Evolutionary conservation across 495 filamentous ascomycete genomes (phyloP).

Genomic region (Penicillium subrubescens): DNA sequence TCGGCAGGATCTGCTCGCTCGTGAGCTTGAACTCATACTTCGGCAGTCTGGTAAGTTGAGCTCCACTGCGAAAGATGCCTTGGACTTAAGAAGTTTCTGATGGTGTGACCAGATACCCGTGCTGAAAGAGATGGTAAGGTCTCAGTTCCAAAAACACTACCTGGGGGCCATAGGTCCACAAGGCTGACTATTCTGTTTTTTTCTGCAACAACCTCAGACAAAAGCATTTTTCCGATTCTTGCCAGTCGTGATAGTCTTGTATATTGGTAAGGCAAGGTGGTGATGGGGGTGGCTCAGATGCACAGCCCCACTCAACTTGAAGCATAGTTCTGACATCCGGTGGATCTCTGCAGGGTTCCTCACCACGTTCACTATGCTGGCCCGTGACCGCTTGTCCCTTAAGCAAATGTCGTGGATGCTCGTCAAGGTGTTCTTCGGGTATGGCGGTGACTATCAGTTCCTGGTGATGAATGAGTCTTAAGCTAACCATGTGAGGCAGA

Average conservation of each 20-base stretch:
- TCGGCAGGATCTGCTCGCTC: slow-evolving; percentile 74
- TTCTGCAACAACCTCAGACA: slow-evolving; percentile 51
- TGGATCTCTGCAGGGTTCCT: slow-evolving; percentile 68
- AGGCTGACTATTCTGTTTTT: background rate
- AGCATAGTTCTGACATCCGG: slow-evolving; percentile 17
- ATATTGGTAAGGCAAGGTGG: slow-evolving; percentile 54
- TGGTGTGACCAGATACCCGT: slow-evolving; percentile 63
- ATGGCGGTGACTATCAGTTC: slow-evolving; percentile 39
- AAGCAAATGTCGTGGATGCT: slow-evolving; percentile 82
- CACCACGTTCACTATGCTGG: slow-evolving; percentile 88
- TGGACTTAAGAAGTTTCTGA: background rate
- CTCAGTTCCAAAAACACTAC: background rate
- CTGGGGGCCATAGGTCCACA: slow-evolving; percentile 8
- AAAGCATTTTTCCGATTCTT: slow-evolving; percentile 93
- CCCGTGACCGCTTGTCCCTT: slow-evolving; percentile 73
- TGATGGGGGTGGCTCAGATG: slow-evolving; percentile 12
- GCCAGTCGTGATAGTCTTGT: slow-evolving; percentile 81
- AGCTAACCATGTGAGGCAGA: slow-evolving; percentile 46
- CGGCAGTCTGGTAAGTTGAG: slow-evolving; percentile 69
- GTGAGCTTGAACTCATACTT: slow-evolving; percentile 90
- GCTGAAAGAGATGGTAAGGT: slow-evolving; percentile 77
- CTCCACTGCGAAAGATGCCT: slow-evolving; percentile 59
- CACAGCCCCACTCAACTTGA: slow-evolving; percentile 7
- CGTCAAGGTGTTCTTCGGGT: slow-evolving; percentile 79
- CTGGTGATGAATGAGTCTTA: slow-evolving; percentile 31